These are phyloP conservation scores for Venturia aucupariae DNA, from an alignment of 2,329 filamentous ascomycete genomes.

Conservation along the genomic window DNA sequence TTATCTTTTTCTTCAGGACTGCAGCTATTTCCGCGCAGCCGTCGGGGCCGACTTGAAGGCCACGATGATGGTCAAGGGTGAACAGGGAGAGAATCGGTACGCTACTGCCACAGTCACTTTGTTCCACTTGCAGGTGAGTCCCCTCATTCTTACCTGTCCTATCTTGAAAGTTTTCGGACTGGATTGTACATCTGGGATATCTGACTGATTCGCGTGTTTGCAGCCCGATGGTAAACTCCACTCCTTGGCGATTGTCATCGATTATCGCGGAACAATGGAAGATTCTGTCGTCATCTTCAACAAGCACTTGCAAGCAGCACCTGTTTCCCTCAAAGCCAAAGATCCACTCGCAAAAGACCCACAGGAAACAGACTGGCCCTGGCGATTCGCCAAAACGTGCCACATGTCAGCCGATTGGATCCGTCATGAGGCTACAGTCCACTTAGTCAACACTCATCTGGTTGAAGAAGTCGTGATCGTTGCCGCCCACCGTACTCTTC, in stretches of 20 bases:
- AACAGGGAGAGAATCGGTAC: slow-evolving; percentile 21
- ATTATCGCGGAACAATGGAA: slow-evolving; percentile 36
- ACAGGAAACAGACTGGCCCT: slow-evolving; percentile 40
- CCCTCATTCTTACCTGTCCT: too few relatives aligned
- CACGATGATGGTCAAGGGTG: slow-evolving; percentile 24
- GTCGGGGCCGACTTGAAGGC: slow-evolving; percentile 23
- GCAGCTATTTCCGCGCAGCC: slow-evolving; percentile 35
- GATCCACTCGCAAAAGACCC: not conserved
- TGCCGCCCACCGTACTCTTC: slow-evolving; percentile 35
- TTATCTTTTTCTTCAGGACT: slow-evolving; percentile 36
- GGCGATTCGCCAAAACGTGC: slow-evolving; percentile 45
- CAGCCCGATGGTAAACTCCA: slow-evolving; percentile 37
- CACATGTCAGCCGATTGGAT: slow-evolving; percentile 41
- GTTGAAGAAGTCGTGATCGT: slow-evolving; percentile 43
- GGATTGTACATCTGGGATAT: too few relatives aligned
- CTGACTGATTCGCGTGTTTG: too few relatives aligned
- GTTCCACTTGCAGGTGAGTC: slow-evolving; percentile 30
- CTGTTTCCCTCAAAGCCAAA: slow-evolving; percentile 18
- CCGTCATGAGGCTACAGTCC: slow-evolving; percentile 39
- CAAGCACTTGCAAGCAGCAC: slow-evolving; percentile 28
- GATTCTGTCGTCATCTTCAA: slow-evolving; percentile 44
- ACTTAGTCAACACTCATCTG: slow-evolving; percentile 38
- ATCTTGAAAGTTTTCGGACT: too few relatives aligned
- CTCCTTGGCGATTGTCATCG: slow-evolving; percentile 40
- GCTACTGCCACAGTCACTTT: slow-evolving; percentile 35